Base-by-base conservation (phyloP, 306 rosid species). In the Acacia crassicarpa region DNA sequence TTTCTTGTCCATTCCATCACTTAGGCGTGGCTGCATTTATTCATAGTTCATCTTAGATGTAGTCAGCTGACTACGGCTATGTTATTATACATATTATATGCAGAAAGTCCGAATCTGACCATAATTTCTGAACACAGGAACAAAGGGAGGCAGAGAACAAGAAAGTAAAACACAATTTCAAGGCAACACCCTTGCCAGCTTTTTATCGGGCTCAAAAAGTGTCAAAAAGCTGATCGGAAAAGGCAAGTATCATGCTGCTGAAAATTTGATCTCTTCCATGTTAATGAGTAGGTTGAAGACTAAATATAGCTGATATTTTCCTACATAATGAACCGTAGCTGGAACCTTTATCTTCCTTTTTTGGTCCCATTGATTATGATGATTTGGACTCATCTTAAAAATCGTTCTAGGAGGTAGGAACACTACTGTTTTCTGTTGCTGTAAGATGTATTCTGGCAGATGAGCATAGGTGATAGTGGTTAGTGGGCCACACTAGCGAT, bases 121-220 rank as follows among this genome's bases (percentile, higher is more conserved):
- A 19, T 40, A 80, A 56, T 76, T 59, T 72, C 80, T 84, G 73
- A 33, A 62, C 75, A 74, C 84, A 91, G 95, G 89, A 67, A 51
- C 75, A 80, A 83, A 70, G 27, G 30, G 74, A 70, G 54, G 35
- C 20, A 4, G 74, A 70, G 53, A 70, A 25, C 53, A 70, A 43
- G 54, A 89, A 84, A 78, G 84, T 74, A 59, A 85, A 89, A 58
- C 89, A 63, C 25, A 82, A 82, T 72, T 73, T 78, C 68, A 88
- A 87, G 79, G 85, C 92, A 75, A 85, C 90, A 9, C 87, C 92
- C 19, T 58, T 84, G 70, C 89, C 86, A 43, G 78, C 82, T 73
- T 85, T 76, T 67, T 67, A 86, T 81, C 43, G 75, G 51, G 85
- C 80, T 72, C 89, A 74, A 66, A 89, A 84, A 67, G 69, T 59